Conservation (phyloP, 495 filamentous ascomycete species). For the Annulohypoxylon moriforme region DNA sequence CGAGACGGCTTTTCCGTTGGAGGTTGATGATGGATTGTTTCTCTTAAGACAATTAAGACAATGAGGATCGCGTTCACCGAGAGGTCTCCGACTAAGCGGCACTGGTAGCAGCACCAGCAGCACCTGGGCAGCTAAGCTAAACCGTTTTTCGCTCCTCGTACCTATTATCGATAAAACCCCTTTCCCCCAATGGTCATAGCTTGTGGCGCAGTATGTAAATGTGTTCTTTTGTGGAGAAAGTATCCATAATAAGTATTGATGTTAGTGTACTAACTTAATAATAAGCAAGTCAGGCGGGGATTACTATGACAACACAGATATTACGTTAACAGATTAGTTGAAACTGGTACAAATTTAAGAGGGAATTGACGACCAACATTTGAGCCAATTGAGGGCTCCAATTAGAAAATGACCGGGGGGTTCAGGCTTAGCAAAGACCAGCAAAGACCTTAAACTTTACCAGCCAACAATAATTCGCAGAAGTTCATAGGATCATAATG, state of each 20-base stretch:
- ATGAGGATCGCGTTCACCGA: constrained; percentile 42
- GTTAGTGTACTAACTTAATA: constrained; percentile 34
- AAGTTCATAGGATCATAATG: constrained; percentile 23
- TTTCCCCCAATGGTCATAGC: constrained; percentile 30
- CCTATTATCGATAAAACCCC: constrained; percentile 29
- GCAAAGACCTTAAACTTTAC: too few species aligned
- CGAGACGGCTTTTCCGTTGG: constrained; percentile 28
- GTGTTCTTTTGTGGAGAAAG: neutral
- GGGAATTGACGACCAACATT: constrained; percentile 1
- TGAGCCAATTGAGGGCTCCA: constrained; percentile 46
- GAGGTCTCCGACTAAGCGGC: constrained; percentile 41
- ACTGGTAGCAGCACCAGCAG: too few species aligned
- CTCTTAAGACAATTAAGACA: constrained; percentile 33
- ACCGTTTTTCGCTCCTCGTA: neutral
- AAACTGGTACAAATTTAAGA: constrained; percentile 4
- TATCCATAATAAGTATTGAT: constrained; percentile 13
- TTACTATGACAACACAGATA: neutral
- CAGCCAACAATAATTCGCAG: constrained; percentile 27
- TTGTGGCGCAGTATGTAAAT: constrained; percentile 34
- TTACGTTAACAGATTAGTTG: constrained; percentile 31
- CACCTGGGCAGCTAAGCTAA: neutral
- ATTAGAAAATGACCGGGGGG: constrained; percentile 24
- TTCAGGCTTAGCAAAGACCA: neutral
- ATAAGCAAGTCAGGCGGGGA: neutral
- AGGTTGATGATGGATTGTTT: constrained; percentile 27